phyloP scores from a whole-genome alignment of 148 eudicot species.

The Arctostaphylos glauca region DNA sequence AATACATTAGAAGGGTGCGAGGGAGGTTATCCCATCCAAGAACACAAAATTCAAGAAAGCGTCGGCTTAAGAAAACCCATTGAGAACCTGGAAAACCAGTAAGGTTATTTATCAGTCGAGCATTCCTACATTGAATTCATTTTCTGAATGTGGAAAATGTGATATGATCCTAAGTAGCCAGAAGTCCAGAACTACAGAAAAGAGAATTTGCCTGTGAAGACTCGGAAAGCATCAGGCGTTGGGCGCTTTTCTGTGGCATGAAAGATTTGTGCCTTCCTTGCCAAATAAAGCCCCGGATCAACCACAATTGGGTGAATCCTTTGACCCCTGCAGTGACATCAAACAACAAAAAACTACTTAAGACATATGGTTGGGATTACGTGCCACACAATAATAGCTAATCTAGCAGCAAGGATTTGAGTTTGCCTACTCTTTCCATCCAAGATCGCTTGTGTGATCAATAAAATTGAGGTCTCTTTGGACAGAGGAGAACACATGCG shows the following conservation, averaged over 20 bases:
- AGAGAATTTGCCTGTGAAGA: conserved; percentile 72
- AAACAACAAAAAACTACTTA: not conserved
- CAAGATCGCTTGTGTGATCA: conserved; percentile 90
- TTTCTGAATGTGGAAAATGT: not conserved
- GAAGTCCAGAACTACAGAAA: not conserved
- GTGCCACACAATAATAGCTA: not conserved
- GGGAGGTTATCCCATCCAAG: conserved; percentile 98
- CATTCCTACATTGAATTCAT: not conserved
- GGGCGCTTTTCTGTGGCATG: conserved; percentile 76
- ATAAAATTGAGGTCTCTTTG: conserved; percentile 83
- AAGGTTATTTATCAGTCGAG: not conserved
- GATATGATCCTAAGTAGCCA: not conserved
- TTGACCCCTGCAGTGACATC: conserved; percentile 44
- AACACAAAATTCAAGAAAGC: conserved; percentile 70
- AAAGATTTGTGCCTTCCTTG: conserved; percentile 78
- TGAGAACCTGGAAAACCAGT: conserved; percentile 70
- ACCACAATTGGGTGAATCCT: conserved; percentile 80
- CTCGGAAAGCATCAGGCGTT: conserved; percentile 71
- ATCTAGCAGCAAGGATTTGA: conserved; percentile 22
- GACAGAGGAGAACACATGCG: conserved; percentile 69
- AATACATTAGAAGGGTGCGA: conserved; percentile 80
- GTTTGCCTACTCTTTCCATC: conserved; percentile 88
- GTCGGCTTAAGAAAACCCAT: conserved; percentile 74
- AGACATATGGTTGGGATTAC: not conserved
- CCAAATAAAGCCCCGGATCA: conserved; percentile 86